These are phyloP conservation scores for Paramecium primaurelia DNA, from an alignment of 73 alveolate genomes.

Conservation along the genomic window DNA sequence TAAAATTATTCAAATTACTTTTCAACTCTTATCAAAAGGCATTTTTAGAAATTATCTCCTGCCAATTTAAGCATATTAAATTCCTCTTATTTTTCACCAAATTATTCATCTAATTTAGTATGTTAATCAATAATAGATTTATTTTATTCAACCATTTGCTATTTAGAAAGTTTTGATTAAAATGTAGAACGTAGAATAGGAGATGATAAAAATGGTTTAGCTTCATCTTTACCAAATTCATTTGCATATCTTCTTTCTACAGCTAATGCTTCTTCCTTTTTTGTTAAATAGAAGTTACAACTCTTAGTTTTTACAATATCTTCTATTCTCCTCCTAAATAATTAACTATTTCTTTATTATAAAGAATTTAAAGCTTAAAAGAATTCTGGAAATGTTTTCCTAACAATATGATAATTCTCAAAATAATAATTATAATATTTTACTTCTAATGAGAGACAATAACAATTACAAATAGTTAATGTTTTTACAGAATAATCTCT, in stretches of 20 bases:
- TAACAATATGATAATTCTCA: conserved; percentile 10
- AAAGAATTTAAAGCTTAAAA: not conserved
- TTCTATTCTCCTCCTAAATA: not conserved
- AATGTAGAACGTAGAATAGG: not conserved
- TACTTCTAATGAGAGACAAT: not conserved
- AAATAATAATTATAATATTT: not conserved
- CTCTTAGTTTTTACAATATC: not conserved
- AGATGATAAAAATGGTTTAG: not conserved
- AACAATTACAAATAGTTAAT: not conserved
- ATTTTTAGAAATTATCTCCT: conserved; percentile 36
- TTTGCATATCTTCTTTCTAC: conserved; percentile 36
- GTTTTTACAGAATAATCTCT: conserved; percentile 35
- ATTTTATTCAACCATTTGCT: conserved; percentile 17
- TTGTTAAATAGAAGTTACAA: not conserved
- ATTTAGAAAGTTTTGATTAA: not conserved
- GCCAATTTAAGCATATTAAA: conserved; percentile 32
- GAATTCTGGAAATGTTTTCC: conserved; percentile 30
- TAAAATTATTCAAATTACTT: conserved; percentile 33
- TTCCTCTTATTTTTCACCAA: conserved; percentile 7
- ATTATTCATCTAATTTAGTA: not conserved
- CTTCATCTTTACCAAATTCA: conserved; percentile 4
- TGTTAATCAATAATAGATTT: not conserved
- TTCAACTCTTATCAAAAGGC: conserved; percentile 32
- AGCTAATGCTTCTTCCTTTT: not conserved
- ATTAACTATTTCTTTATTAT: not conserved